Evolutionary conservation across 805 yeast species (phyloP).

Genomic region (Candida dajiaensis): DNA sequence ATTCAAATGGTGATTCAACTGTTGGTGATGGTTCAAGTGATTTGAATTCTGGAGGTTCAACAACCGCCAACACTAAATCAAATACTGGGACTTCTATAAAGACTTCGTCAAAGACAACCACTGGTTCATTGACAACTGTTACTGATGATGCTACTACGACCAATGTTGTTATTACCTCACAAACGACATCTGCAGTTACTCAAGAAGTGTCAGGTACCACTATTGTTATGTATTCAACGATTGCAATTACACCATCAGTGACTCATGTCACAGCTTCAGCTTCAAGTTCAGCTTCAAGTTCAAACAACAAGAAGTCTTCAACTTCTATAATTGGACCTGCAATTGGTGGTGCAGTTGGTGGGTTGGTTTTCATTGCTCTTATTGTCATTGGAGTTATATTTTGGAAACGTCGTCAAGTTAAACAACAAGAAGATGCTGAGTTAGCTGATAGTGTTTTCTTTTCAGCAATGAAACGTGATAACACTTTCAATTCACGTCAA

Average conservation of each 20-base stretch:
- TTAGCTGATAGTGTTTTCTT: constrained; percentile 52
- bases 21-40: constrained; percentile 4
- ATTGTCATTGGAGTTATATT: constrained; percentile 35
- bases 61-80: not conserved
- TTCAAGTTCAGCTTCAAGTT: constrained; percentile 17
- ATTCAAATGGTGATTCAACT: constrained; percentile 29
- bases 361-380: constrained; percentile 39
- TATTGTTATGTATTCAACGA: constrained; percentile 17
- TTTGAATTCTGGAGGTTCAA: constrained; percentile 2
- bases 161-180: constrained; percentile 15
- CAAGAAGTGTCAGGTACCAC: constrained; percentile 15
- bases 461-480: constrained; percentile 49
- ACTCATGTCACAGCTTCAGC: constrained; percentile 16
- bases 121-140: constrained; percentile 11
- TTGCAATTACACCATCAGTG: constrained; percentile 12
- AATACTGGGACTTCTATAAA: constrained; percentile 1
- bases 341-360: constrained; percentile 60
- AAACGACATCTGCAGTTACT: constrained; percentile 21
- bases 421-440: constrained; percentile 33
- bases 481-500: constrained; percentile 6
- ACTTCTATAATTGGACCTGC: constrained; percentile 44
- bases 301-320: constrained; percentile 12
- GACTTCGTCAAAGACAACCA: constrained; percentile 28
- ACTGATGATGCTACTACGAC: constrained; percentile 20
- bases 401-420: constrained; percentile 31